Base-by-base conservation (phyloP, 2,329 filamentous ascomycete species). In the Xylariaceae sp. region DNA sequence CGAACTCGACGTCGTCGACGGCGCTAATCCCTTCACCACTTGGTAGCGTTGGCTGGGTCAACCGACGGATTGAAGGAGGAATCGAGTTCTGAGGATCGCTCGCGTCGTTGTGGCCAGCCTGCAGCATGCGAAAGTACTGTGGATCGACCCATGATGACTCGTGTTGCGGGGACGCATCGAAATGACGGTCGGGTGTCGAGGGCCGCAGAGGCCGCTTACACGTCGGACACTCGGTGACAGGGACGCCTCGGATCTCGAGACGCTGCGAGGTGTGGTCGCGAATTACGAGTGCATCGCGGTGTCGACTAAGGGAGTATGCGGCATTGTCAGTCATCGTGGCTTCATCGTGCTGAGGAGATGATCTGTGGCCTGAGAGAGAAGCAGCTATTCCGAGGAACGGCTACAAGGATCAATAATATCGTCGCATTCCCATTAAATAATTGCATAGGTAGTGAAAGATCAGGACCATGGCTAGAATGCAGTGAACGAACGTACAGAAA, bases 101-200 rank as follows among this genome's bases (percentile, higher is more conserved):
- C 9, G 66, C 78, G 65, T 77, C 71, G 67, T 76, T 66, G 59
- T 74, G 66, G 73, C 77, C 74, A 68, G 80, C 73, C 74, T 86
- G 88, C 47, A 99, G 86, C 88, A 97, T 92, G 69, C 90, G 90
- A 75, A 99, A 99, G 78, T 99, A 99, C 55, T 92, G 86, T 2
- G 92, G 92, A 69, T 92, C 88, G 67, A 97, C 89, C 71, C 92
- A 97, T 58, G 87, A 83, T 53, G 88, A 82, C 66, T 73, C 73
- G 66, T 73, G 73, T 39, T 76, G 75, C 54, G 73, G 70, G 37
- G 75, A 68, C 48, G 69, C 73, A 56, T 82, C 82, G 70, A 77
- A 84, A 62, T 77, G 72, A 37, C 77, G 75, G 18, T 84, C 80
- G 55, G 80, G 74, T 47, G 82, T 80, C 41, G 71, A 72, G 45